Conservation (phyloP, 106 monocot genomes). For the Acorus gramineus region DNA sequence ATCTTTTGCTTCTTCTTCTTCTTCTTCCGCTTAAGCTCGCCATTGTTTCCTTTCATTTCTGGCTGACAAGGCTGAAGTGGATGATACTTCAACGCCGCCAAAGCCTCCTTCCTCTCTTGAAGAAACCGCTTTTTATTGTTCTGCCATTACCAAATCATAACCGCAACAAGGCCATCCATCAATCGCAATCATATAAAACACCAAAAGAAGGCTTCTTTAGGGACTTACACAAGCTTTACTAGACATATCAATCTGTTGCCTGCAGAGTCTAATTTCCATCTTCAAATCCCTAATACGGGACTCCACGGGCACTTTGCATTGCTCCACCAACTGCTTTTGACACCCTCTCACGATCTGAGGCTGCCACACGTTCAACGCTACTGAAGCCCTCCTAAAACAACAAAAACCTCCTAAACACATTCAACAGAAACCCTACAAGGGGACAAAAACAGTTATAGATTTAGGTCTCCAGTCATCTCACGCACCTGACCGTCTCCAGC, state of each 20-base stretch:
- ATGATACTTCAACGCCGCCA: slow-evolving; percentile 64
- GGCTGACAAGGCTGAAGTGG: slow-evolving; percentile 34
- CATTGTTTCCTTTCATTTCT: slow-evolving; percentile 4
- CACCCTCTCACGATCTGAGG: slow-evolving; percentile 69
- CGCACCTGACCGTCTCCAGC: slow-evolving; percentile 62
- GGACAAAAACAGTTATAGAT: not conserved
- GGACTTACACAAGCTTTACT: slow-evolving; percentile 58
- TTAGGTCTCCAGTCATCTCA: not conserved
- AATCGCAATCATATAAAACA: no score
- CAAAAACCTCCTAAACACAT: not conserved
- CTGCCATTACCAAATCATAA: slow-evolving; percentile 21
- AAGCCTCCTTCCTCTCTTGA: slow-evolving; percentile 32
- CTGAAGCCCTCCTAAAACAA: slow-evolving; percentile 53
- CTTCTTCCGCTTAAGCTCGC: slow-evolving; percentile 25
- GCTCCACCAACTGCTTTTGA: slow-evolving; percentile 78
- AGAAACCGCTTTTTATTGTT: slow-evolving; percentile 48
- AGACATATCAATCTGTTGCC: slow-evolving; percentile 56
- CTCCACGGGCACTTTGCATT: slow-evolving; percentile 66
- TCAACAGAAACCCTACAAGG: not conserved
- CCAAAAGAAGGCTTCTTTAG: not conserved
- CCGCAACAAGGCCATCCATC: no score
- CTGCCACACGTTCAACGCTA: slow-evolving; percentile 93
- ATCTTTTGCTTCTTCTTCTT: slow-evolving; percentile 27
- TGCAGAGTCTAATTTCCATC: slow-evolving; percentile 84
- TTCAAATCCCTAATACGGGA: slow-evolving; percentile 47